Evolutionary conservation across 2,329 filamentous ascomycete species (phyloP).

Genomic region (Tolypocladium endophyticum): DNA sequence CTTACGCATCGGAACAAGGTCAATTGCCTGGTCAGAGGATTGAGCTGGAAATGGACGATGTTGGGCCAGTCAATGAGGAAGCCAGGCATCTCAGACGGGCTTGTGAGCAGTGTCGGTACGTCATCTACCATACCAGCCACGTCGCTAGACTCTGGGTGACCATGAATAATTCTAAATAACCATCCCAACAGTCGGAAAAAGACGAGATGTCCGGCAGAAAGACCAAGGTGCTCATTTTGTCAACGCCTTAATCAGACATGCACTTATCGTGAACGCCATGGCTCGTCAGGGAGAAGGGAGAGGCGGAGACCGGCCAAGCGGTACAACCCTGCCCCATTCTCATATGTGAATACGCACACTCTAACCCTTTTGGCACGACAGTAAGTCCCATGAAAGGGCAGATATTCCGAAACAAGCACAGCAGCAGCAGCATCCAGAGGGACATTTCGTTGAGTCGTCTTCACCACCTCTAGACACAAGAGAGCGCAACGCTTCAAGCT

Average conservation of each 20-base stretch:
- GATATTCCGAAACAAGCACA: background rate
- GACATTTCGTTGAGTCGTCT: background rate
- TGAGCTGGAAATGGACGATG: background rate
- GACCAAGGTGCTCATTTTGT: background rate
- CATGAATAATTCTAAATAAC: background rate
- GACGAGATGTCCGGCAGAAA: background rate
- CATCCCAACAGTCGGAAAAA: background rate
- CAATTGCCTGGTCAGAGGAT: background rate
- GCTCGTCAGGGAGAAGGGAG: background rate
- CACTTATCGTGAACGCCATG: background rate
- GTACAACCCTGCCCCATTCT: background rate
- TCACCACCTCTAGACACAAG: background rate
- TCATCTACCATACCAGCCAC: background rate
- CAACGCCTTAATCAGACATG: background rate
- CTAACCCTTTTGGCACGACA: background rate
- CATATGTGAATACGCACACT: background rate
- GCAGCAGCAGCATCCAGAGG: background rate
- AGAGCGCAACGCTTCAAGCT: background rate
- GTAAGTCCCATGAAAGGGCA: background rate
- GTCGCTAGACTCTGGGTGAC: background rate
- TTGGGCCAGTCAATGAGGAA: background rate
- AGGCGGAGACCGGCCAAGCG: background rate
- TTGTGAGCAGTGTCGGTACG: background rate
- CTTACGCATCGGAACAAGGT: background rate
- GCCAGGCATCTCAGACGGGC: background rate